These are phyloP conservation scores for Cyberlindnera petersonii DNA, from an alignment of 805 yeast genomes.

Conservation along the genomic window DNA sequence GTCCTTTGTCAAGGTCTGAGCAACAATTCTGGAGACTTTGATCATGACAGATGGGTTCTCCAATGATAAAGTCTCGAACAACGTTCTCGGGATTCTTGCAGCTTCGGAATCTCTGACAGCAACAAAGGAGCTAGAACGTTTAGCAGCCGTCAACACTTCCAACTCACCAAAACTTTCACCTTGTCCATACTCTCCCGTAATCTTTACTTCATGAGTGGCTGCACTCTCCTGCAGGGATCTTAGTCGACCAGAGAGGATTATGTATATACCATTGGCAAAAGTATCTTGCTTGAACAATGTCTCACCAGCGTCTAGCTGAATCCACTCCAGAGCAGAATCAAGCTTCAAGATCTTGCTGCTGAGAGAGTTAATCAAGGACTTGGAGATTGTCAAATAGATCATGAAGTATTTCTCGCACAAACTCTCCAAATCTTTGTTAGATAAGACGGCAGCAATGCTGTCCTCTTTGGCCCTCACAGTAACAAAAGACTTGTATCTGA, in stretches of 20 bases:
- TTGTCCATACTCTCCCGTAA: slow-evolving; percentile 80
- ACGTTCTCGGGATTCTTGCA: slow-evolving; percentile 85
- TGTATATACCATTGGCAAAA: slow-evolving; percentile 84
- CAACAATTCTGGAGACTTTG: slow-evolving; percentile 83
- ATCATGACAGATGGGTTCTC: slow-evolving; percentile 89
- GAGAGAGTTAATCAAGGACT: slow-evolving; percentile 60
- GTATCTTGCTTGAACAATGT: slow-evolving; percentile 78
- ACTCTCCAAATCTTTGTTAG: slow-evolving; percentile 57
- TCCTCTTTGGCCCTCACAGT: slow-evolving; percentile 59
- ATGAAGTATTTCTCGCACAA: slow-evolving; percentile 73
- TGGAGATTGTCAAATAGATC: slow-evolving; percentile 75
- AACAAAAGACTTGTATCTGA: slow-evolving; percentile 77
- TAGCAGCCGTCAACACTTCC: slow-evolving; percentile 81
- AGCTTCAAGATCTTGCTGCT: slow-evolving; percentile 66
- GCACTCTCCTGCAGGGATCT: slow-evolving; percentile 43
- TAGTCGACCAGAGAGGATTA: slow-evolving; percentile 84
- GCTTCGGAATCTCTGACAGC: slow-evolving; percentile 93
- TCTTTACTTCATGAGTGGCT: slow-evolving; percentile 27
- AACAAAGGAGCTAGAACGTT: slow-evolving; percentile 63
- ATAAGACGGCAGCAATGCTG: slow-evolving; percentile 66
- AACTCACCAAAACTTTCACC: slow-evolving; percentile 95
- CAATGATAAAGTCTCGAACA: slow-evolving; percentile 79
- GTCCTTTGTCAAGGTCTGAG: slow-evolving; percentile 42
- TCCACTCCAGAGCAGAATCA: slow-evolving; percentile 94
- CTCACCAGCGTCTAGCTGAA: slow-evolving; percentile 84